Evolutionary conservation across 495 filamentous ascomycete genomes (phyloP), one percentile per base, ranked within the genome.

Genomic region (Jackrogersella minutella): DNA sequence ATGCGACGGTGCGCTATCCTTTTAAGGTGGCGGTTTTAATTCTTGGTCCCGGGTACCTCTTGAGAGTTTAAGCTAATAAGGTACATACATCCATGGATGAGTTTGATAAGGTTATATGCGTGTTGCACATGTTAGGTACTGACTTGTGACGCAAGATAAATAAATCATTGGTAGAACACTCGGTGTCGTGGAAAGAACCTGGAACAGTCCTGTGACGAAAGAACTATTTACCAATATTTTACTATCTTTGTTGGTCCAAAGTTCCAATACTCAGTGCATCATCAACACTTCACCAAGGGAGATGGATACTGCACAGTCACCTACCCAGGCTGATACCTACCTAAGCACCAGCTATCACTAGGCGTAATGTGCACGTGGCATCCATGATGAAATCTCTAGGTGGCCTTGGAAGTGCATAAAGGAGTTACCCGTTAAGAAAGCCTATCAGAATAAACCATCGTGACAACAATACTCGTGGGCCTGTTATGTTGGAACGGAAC

Each of bases 1-100:
- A 63, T 63, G 51, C 60, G 51, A 56, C n/a, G n/a, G n/a, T n/a
- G n/a, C n/a, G 5, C 17, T 28, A n/a, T 40, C 41, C 26, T 36
- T 47, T 46, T 26, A 22, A 28, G 31, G 55, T 58, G 55, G 55
- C 55, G 55, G 55, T 57, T 57, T 21, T 30, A 30, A 30, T 36
- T 33, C 21, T 46, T 44, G 16, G 30, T 46, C 26, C 16, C 16
- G 54, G 40, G 40, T 44, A 26, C 17, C 54, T 44, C 31, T 28
- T 41, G 36, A 41, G 19, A 49, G 55, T 37, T 58, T 8, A 41
- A 57, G 53, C 53, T 58, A 44, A 39, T 39, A 13, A 21, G 14
- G 17, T 21, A 21, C 28, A 8, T 9, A 4, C 26, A 14, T 33
- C 30, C 46, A 17, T 61, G 53, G 36, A 36, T 52, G 47, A 44